Base-by-base conservation (phyloP, 2,329 filamentous ascomycete species). In the Apiospora rasikravindrae region DNA sequence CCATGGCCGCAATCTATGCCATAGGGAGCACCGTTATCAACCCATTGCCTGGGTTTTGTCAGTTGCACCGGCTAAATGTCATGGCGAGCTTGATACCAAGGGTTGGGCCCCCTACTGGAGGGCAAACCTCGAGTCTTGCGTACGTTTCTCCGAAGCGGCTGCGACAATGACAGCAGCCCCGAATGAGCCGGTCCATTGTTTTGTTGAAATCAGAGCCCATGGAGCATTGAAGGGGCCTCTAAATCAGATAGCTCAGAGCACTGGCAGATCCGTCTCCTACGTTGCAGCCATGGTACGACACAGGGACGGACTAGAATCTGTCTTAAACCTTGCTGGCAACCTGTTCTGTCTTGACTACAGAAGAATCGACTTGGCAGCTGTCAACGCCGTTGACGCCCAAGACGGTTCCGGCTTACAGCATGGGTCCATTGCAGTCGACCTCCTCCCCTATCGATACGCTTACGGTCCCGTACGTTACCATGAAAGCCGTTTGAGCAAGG, bases 31-130 rank as follows among this genome's bases (percentile, higher is more conserved):
- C 33, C 33, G 33, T 6, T 33, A 33, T 33, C 33, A 6, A 33
- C 33, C 33, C 33, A 33, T 33, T 33, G 6, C 33, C 33, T 81
- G 0, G 84, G 86, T 47, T 82, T 83, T 1, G 86, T 87, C 74
- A 79, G 42, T 44, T 13, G 76, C 6, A 61, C 66, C 3, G 33
- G 33, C 3, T 33, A 33, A 33, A 33, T 33, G 33, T 33, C 33
- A 33, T 33, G 33, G 33, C 33, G 33, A 33, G 33, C 33, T 33
- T 33, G 33, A 33, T 33, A 6, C 3, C 33, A 33, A 6, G 33
- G 33, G 33, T 6, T 33, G 33, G 33, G 33, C 33, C 33, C 6
- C 33, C 33, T 70, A 70, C 26, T 74, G 75, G 6, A n/a, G 45
- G 53, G n/a, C 47, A 10, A 66, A 70, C 37, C 16, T 24, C 22